These are phyloP conservation scores for Taphrina wiesneri DNA, from an alignment of 1,139 yeast genomes.

Conservation along the genomic window DNA sequence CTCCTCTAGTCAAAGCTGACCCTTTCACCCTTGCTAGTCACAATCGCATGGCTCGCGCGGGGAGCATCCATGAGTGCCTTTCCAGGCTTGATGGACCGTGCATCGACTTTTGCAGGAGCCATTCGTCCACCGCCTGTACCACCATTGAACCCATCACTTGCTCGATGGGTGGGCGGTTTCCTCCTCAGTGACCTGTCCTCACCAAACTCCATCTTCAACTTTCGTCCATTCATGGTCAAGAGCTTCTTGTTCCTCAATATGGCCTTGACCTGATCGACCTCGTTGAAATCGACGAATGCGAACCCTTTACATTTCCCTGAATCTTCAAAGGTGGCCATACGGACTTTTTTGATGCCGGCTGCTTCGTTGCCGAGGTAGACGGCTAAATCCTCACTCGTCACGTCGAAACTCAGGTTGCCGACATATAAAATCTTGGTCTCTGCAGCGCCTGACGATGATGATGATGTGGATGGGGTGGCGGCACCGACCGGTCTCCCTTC, in stretches of 20 bases:
- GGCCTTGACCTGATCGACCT: conserved; percentile 74
- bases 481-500: conserved; percentile 75
- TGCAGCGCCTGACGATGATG: conserved; percentile 53
- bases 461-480: conserved; percentile 48
- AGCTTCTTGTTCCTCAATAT: conserved; percentile 58
- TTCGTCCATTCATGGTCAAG: conserved; percentile 60
- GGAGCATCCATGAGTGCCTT: conserved; percentile 85
- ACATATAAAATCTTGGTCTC: conserved; percentile 87
- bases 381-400: conserved; percentile 75
- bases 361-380: conserved; percentile 57
- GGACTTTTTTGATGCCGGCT: conserved; percentile 50
- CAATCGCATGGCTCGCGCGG: conserved; percentile 87
- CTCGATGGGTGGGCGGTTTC: conserved; percentile 51
- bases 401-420: conserved; percentile 89
- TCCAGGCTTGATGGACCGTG: conserved; percentile 62
- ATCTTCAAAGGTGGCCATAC: conserved; percentile 98
- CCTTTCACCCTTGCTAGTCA: conserved; percentile 87
- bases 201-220: conserved; percentile 85
- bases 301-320: conserved; percentile 95
- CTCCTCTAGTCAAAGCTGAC: conserved; percentile 60
- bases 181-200: conserved; percentile 87
- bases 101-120: conserved; percentile 34
- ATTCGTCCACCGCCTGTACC: conserved; percentile 6
- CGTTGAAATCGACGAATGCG: conserved; percentile 84
- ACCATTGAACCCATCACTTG: conserved; percentile 37